phyloP scores from a whole-genome alignment of 2,329 filamentous ascomycete genomes.

The Colletotrichum tofieldiae region DNA sequence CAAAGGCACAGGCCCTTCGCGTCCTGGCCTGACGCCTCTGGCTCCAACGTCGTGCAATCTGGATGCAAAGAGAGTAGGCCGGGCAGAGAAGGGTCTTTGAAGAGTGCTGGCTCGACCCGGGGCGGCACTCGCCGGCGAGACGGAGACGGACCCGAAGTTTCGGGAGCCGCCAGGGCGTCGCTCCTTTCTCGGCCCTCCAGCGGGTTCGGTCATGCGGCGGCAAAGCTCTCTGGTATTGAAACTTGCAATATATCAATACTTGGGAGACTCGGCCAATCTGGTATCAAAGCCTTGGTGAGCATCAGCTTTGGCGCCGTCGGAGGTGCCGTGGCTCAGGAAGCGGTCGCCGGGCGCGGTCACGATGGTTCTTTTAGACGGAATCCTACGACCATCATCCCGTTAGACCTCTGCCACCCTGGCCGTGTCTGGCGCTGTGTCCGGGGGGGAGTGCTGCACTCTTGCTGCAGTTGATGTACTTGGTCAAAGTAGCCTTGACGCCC shows the following conservation, averaged over 20 bases:
- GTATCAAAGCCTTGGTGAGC: not conserved
- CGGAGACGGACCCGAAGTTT: constrained; percentile 20
- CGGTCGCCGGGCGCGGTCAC: not conserved
- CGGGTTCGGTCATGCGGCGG: not conserved
- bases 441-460: not conserved
- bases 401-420: not conserved
- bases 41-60: not conserved
- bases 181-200: not conserved
- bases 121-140: constrained; percentile 27
- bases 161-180: constrained; percentile 18
- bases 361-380: not conserved
- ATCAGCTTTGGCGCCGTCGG: not conserved
- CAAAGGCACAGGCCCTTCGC: constrained; percentile 1
- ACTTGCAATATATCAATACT: not conserved
- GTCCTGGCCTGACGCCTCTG: not conserved
- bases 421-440: not conserved
- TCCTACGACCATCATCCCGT: not conserved
- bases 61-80: constrained; percentile 2
- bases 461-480: not conserved
- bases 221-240: too few relatives aligned
- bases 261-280: not conserved
- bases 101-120: constrained; percentile 1
- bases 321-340: not conserved
- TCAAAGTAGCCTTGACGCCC: not conserved
- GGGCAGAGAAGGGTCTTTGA: not conserved